Evolutionary conservation across 2,329 filamentous ascomycete genomes (phyloP), one percentile per base, ranked within the genome.

Genomic region (Epichloe bromicola): DNA sequence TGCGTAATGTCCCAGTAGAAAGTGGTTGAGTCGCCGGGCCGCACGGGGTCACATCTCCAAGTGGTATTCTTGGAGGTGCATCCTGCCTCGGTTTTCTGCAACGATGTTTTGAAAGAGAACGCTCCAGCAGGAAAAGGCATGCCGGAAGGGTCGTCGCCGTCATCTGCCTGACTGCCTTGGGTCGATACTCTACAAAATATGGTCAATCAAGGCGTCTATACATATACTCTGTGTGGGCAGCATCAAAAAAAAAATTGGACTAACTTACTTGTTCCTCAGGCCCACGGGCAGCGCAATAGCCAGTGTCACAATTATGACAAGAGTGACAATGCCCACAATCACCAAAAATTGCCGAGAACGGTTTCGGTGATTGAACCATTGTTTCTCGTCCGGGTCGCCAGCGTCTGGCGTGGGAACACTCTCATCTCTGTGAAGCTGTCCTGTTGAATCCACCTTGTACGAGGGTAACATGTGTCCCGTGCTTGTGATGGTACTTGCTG

Each of bases 31-130:
- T 67, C 66, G 19, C 69, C 66, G 12, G 56, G 46, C 4, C 65
- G 65, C 59, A 75, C 77, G 1, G 82, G 80, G 54, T 74, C 78
- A 68, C 83, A 86, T 50, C 70, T 70, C 79, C 82, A 86, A 1
- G 79, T 79, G 4, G 70, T 65, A 0, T 75, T 56, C 56, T 78
- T 74, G 14, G 75, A 72, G 1, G 79, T 82, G 64, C 83, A 86
- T 46, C 70, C 70, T 6, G 77, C 74, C 15, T 67, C 65, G 2
- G 74, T 65, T 5, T 69, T 74, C 47, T 72, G 68, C 39, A 86
- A 75, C 53, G 75, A 75, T 20, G 80, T 79, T 6, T 74, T 69
- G 57, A 86, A 70, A 38, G 75, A 70, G 63, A 79, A 86, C n/a
- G 76, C 73, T 5, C 83, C 83, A 1, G 75, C 66, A 1, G 83